Evolutionary conservation across 371 early-diverging fungal genomes (phyloP).

Genomic region (Zychaea mexicana): DNA sequence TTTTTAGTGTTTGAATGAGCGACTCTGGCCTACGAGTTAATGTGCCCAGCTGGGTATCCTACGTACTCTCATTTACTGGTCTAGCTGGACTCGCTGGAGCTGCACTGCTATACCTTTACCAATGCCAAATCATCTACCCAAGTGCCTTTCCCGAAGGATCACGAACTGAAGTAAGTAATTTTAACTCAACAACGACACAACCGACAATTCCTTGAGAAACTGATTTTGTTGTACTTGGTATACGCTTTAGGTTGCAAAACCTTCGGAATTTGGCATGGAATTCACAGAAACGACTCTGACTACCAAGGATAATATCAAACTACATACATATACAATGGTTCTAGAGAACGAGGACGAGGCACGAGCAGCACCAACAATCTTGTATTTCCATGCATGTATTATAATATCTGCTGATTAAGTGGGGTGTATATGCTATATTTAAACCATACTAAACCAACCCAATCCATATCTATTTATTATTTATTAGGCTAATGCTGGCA

Average conservation of each 20-base stretch:
- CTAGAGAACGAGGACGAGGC: slow-evolving; percentile 56
- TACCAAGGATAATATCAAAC: slow-evolving; percentile 79
- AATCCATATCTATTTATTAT: too few species aligned
- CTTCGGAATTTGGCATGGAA: slow-evolving; percentile 70
- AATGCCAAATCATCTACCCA: slow-evolving; percentile 87
- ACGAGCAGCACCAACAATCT: slow-evolving; percentile 68
- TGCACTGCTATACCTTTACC: slow-evolving; percentile 37
- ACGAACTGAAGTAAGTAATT: slow-evolving; percentile 55
- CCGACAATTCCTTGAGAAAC: too few species aligned
- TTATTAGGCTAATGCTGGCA: slow-evolving; percentile 95
- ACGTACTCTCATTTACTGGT: slow-evolving; percentile 26
- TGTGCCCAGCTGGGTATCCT: slow-evolving; percentile 26
- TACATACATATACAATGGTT: slow-evolving; percentile 82
- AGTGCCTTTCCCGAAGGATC: slow-evolving; percentile 82
- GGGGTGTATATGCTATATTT: too few species aligned
- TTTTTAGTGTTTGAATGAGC: slow-evolving; percentile 4
- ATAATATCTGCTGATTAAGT: too few species aligned
- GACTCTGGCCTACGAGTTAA: slow-evolving; percentile 14
- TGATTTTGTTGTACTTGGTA: neutral
- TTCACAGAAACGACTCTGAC: slow-evolving; percentile 77
- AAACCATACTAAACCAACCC: neutral
- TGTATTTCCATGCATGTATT: slow-evolving; percentile 80
- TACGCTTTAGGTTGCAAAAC: slow-evolving; percentile 63
- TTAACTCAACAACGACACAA: neutral
- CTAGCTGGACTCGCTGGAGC: slow-evolving; percentile 27